phyloP scores from a whole-genome alignment of 495 filamentous ascomycete genomes.

The Aspergillus homomorphus region DNA sequence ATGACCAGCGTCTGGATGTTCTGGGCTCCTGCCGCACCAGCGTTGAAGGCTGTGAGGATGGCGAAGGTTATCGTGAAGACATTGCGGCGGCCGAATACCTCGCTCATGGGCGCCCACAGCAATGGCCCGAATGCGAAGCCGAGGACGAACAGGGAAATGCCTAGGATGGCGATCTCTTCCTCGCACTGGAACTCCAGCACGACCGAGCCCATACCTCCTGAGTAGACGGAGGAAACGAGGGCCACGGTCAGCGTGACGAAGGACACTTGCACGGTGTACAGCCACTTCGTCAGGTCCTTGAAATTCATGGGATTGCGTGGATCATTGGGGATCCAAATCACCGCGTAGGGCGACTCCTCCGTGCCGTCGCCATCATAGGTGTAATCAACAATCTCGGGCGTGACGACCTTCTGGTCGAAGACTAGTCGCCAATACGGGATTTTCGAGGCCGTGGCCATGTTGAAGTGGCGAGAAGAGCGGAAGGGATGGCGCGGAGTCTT shows the following conservation, averaged over 20 bases:
- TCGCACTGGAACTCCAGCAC: not conserved
- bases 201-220: not conserved
- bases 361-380: constrained; percentile 60
- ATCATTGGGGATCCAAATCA: constrained; percentile 3
- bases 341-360: constrained; percentile 30
- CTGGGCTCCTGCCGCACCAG: constrained; percentile 49
- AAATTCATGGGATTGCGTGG: constrained; percentile 5
- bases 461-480: not conserved
- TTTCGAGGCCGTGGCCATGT: constrained; percentile 1
- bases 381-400: constrained; percentile 46
- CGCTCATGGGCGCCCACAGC: constrained; percentile 6
- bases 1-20: constrained; percentile 57
- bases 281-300: not conserved
- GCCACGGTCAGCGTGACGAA: constrained; percentile 1
- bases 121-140: constrained; percentile 2
- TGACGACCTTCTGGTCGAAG: constrained; percentile 23
- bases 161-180: constrained; percentile 2
- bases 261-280: not conserved
- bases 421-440: constrained; percentile 27
- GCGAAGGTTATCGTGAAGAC: not conserved
- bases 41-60: constrained; percentile 18
- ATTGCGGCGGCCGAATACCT: constrained; percentile 1
- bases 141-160: constrained; percentile 3
- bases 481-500: not conserved
- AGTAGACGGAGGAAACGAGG: constrained; percentile 1